Conservation (phyloP, 164 flowering plant species). For the Vitis rotundifolia region DNA sequence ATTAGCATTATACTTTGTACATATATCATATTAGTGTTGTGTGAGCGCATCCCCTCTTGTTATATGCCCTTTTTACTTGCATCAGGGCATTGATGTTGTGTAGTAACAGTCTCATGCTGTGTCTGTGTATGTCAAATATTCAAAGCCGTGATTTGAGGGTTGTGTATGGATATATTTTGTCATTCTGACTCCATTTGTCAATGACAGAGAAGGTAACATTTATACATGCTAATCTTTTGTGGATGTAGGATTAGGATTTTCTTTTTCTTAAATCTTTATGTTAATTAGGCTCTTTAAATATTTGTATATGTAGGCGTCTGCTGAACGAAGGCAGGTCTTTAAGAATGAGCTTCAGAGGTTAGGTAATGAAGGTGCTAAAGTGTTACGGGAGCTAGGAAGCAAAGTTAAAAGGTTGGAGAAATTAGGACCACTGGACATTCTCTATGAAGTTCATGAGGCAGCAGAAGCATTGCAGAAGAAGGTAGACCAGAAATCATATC, state of each 20-base stretch:
- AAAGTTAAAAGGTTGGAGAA: constrained; percentile 85
- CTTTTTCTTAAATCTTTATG: not conserved
- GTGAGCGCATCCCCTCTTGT: no score
- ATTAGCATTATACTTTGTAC: no score
- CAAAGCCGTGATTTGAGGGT: not conserved
- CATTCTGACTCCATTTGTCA: not conserved
- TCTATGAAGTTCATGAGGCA: constrained; percentile 70
- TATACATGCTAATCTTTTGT: not conserved
- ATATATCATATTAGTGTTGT: no score
- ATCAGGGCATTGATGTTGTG: no score
- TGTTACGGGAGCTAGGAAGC: constrained; percentile 74
- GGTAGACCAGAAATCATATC: constrained; percentile 77
- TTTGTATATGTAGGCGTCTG: constrained; percentile 62
- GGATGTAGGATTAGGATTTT: not conserved
- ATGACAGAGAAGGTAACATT: not conserved
- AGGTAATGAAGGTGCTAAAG: constrained; percentile 80
- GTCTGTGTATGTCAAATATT: not conserved
- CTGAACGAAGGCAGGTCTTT: constrained; percentile 70
- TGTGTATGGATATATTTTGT: not conserved
- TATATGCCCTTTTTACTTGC: no score
- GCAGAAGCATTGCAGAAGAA: constrained; percentile 84
- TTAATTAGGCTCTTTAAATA: not conserved
- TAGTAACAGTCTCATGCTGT: no score
- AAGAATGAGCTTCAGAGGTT: constrained; percentile 65
- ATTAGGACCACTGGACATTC: constrained; percentile 53